phyloP scores from a whole-genome alignment of 345 rosid genomes.

The Ceriops decandra region DNA sequence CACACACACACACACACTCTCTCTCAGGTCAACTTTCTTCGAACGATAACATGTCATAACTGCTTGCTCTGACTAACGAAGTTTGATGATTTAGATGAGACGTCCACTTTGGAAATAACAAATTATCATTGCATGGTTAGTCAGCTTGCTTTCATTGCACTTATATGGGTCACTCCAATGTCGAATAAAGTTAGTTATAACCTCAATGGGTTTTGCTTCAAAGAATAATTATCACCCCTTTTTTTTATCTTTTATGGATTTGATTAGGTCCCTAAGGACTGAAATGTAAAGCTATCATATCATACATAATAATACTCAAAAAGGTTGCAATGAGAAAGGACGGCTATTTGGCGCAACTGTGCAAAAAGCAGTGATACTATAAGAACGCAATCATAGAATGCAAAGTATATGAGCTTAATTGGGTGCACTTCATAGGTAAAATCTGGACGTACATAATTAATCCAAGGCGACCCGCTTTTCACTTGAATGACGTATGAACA shows the following conservation, averaged over 20 bases:
- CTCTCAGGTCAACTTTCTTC: background rate
- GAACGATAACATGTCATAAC: background rate
- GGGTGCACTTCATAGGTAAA: background rate
- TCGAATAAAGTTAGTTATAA: slow-evolving; percentile 18
- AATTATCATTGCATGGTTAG: slow-evolving; percentile 11
- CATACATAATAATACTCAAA: background rate
- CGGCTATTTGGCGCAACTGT: no score
- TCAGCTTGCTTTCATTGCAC: slow-evolving; percentile 24
- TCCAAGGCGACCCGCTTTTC: background rate
- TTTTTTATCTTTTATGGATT: background rate
- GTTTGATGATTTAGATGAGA: slow-evolving; percentile 37
- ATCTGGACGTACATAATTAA: background rate
- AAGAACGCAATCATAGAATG: no score
- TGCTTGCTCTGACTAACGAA: slow-evolving; percentile 21
- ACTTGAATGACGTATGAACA: background rate
- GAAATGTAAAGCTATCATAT: background rate
- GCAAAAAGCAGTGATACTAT: no score
- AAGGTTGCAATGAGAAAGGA: no score
- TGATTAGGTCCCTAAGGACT: slow-evolving; percentile 1
- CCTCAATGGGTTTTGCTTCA: slow-evolving; percentile 13
- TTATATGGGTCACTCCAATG: slow-evolving; percentile 1
- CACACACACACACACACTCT: no score
- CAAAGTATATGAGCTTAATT: no score
- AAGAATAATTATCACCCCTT: slow-evolving; percentile 18
- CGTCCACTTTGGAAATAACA: slow-evolving; percentile 27